Base-by-base conservation (phyloP, 1,284 basidiomycete species). In the Irpex sp. region DNA sequence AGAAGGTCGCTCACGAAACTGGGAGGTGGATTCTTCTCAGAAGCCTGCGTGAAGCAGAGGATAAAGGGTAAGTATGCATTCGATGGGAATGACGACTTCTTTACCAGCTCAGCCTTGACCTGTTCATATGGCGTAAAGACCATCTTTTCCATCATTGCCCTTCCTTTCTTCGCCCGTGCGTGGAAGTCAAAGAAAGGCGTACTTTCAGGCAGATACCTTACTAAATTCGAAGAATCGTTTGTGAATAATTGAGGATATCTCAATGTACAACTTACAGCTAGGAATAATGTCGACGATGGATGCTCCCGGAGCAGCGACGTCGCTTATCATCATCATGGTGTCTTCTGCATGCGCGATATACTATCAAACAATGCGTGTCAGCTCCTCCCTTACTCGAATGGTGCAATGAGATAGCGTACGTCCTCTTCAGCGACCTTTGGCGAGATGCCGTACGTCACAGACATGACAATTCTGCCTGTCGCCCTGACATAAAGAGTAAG, bases 131-230 rank as follows among this genome's bases (percentile, higher is more conserved):
- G 75, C 39, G 59, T 67, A 21, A 68, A 62, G 9, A 71, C 70
- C 46, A 74, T 60, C 1, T 60, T 46, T 21, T 68, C 68, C 39
- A 68, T 67, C 59, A 67, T 65, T 15, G 58, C 43, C 6, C 63
- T 55, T 50, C 71, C 74, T 19, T 53, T 47, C 31, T 53, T 63
- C 11, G 72, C 76, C 13, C 66, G 33, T 9, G 58, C 61, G 49
- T 76, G 73, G 68, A 77, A 78, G 2, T 19, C 19, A 19, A 53
- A 73, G 68, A 77, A 79, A 2, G 76, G 76, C 19, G 77, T 63
- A 76, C 77, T 78, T 4, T 68, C 67, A 1, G 77, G 77, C 8
- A 78, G 56, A 59, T 75, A 67, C 17, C 69, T 70, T 63, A 77
- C 76, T 76, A 55, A 50, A 6, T 9, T 31, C 57, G 4, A 26